Conservation (phyloP, 2,329 filamentous ascomycete species). For the Drechslerella stenobrocha region DNA sequence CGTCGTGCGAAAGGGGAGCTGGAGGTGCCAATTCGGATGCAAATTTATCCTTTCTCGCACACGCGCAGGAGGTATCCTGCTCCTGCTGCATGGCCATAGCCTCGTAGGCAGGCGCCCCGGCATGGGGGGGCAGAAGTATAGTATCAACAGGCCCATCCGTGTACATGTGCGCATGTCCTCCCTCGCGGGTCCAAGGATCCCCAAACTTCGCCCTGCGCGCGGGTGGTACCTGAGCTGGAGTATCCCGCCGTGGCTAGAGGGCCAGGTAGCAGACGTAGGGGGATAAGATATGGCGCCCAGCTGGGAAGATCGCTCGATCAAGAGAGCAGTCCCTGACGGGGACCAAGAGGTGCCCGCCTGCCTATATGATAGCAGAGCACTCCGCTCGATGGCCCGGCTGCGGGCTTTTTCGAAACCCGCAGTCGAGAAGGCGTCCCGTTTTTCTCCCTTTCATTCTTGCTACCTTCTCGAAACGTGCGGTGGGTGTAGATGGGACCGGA, state of each 20-base stretch:
- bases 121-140: too few relatives aligned
- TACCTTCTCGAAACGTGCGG: constrained; percentile 44
- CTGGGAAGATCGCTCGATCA: constrained; percentile 3
- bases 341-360: background rate
- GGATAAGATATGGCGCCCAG: background rate
- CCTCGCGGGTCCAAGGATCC: too few relatives aligned
- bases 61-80: too few relatives aligned
- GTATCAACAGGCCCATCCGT: too few relatives aligned
- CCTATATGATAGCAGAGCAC: too few relatives aligned
- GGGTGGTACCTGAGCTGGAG: constrained; percentile 37
- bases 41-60: too few relatives aligned
- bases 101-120: too few relatives aligned
- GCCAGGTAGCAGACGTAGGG: background rate
- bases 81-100: too few relatives aligned
- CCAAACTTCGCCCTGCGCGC: constrained; percentile 4
- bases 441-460: constrained; percentile 12
- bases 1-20: too few relatives aligned
- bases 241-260: background rate
- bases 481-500: background rate
- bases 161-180: too few relatives aligned
- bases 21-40: too few relatives aligned
- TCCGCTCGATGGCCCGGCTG: constrained; percentile 7
- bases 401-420: constrained; percentile 10
- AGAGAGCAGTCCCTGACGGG: constrained; percentile 24
- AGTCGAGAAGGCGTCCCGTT: background rate